Evolutionary conservation across 768 basidiomycete species (phyloP), one percentile per base, ranked within the genome.

Genomic region (Hydnomerulius pinastri): DNA sequence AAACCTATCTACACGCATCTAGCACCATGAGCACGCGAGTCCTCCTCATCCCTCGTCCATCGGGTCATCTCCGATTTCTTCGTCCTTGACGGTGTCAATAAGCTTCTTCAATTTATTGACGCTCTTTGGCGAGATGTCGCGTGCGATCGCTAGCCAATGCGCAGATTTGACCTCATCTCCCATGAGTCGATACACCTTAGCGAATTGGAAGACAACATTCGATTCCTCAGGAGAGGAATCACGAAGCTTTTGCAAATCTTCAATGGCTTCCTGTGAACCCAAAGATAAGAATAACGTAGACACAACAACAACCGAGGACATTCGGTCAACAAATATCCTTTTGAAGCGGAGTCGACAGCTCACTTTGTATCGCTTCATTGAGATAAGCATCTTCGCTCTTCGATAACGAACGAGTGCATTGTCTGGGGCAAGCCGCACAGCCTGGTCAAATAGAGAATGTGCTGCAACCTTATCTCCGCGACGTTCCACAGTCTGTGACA

Each of bases 121-220:
- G 64, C 89, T 89, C 73, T 96, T 92, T 35, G 97, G 96, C 39
- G 96, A 90, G 50, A 98, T 81, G 66, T 99, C 97, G 55, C 94
- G 85, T 58, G 94, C 97, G 32, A 87, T 78, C 25, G 93, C 91
- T 54, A 99, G 87, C 71, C 86, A 78, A 53, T 89, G 85, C 49
- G 90, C 88, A 42, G 92, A 86, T 69, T 90, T 86, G 17, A 80
- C 77, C 57, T 83, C 81, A 69, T 92, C 78, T 29, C 92, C 92
- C 48, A 89, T 71, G 58, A 90, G 76, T 40, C 91, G 83, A 64
- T 97, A 98, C 51, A 89, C 86, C 73, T 88, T 90, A 23, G 94
- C 97, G 15, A 99, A 82, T 70, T 98, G 87, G 81, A 97, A 97
- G 51, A 95, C 83, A 49, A 98, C 90, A 72, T 98, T 98, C 46